A percentile compares a stretch with the other conserved stretches of the same genome.
These are phyloP conservation scores for Xylogone sp. DNA, from an alignment of 2,329 filamentous ascomycete genomes.

Conservation along the genomic window DNA sequence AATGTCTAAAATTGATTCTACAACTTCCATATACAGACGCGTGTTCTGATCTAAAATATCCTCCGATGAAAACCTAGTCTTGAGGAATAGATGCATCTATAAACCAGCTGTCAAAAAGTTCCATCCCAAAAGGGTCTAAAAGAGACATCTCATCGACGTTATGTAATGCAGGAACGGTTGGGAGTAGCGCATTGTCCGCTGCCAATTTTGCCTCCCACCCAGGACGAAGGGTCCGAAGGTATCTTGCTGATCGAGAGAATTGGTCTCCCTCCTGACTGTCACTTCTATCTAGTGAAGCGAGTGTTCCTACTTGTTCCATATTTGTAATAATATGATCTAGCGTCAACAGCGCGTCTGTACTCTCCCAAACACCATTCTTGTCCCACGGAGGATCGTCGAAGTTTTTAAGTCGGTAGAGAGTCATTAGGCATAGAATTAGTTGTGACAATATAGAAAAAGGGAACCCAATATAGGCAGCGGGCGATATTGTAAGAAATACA, in stretches of 20 bases:
- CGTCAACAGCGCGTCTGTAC: slow-evolving; percentile 32
- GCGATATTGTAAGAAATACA: slow-evolving; percentile 30
- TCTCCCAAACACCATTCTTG: slow-evolving; percentile 31
- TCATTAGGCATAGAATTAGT: slow-evolving; percentile 32
- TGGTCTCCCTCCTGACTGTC: not conserved
- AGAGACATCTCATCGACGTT: not conserved
- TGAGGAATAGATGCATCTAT: not conserved
- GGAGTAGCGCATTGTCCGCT: not conserved
- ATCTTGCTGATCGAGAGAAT: not conserved
- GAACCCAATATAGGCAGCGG: slow-evolving; percentile 26
- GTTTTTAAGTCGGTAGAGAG: slow-evolving; percentile 36
- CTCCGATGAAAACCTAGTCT: no score
- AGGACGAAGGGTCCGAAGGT: not conserved
- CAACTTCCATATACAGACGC: no score
- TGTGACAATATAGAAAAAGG: slow-evolving; percentile 32
- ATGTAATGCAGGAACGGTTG: not conserved
- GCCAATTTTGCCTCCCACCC: not conserved
- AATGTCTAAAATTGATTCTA: no score
- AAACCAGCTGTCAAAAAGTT: not conserved
- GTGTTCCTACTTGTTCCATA: slow-evolving; percentile 7
- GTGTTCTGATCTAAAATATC: no score
- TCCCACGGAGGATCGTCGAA: slow-evolving; percentile 39
- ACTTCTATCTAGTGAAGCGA: not conserved
- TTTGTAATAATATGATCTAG: slow-evolving; percentile 25
- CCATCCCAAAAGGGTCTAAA: not conserved